Conservation (phyloP, 2,329 filamentous ascomycete species). For the Madurella mycetomatis region DNA sequence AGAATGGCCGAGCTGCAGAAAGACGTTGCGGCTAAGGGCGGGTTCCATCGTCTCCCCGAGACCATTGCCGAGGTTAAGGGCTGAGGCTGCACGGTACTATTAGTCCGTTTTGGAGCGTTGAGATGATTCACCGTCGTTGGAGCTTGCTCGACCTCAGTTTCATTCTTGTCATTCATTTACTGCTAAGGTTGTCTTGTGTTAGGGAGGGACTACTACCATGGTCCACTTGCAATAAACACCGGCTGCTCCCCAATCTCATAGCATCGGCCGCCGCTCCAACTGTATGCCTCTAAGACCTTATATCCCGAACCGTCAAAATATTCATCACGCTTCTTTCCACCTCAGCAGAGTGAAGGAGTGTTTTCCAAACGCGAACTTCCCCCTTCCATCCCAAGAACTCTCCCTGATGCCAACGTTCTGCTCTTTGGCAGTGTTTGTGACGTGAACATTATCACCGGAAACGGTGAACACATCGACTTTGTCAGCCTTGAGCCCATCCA, state of each 20-base stretch:
- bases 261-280: no score
- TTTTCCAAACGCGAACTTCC: slow-evolving; percentile 61
- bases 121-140: no score
- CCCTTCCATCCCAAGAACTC: slow-evolving; percentile 58
- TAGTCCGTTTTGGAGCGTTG: no score
- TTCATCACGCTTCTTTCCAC: slow-evolving; percentile 3
- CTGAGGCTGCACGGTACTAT: not conserved
- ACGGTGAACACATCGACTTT: slow-evolving; percentile 60
- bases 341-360: slow-evolving; percentile 66
- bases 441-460: slow-evolving; percentile 50
- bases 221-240: no score
- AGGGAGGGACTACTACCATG: no score
- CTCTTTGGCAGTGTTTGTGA: slow-evolving; percentile 58
- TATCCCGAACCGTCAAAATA: no score
- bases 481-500: slow-evolving; percentile 51
- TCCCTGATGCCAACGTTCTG: slow-evolving; percentile 50
- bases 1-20: slow-evolving; percentile 66
- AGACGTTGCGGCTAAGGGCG: slow-evolving; percentile 59
- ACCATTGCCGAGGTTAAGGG: not conserved
- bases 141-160: no score
- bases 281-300: no score
- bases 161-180: no score
- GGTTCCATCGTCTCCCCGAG: slow-evolving; percentile 48
- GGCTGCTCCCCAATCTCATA: no score
- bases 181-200: no score